Base-by-base conservation (phyloP, 306 rosid genomes). In the Dryas drummondii region DNA sequence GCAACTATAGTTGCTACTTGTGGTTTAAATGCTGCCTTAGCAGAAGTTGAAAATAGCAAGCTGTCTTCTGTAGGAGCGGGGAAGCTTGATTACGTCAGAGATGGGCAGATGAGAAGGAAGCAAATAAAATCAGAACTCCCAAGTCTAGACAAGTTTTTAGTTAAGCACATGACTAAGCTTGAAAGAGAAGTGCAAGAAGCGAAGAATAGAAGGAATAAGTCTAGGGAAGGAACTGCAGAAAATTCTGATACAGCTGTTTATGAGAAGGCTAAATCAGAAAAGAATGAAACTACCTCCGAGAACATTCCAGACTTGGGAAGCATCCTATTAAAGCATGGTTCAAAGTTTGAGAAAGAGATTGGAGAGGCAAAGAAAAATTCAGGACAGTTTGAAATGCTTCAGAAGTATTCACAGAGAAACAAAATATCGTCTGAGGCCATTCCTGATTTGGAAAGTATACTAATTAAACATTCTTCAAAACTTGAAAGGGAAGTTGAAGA, bases 1-100 rank as follows among this genome's bases (percentile, higher is more conserved):
- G 97, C 96, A 76, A 92, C 96, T 51, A 90, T 92, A 74, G 97
- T 94, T 71, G 99, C 97, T 76, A 92, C 97, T 71, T 90, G 87
- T 78, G 97, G 99, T 80, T 76, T 92, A 75, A 94, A 83, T 77
- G 96, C 99, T 57, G 97, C 89, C 83, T 87, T 94, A 80, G 87
- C 85, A 73, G 91, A 92, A 83, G 87, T 85, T 37, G 85, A 86
- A 82, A 88, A 67, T 74, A 81, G 79, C 76, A 91, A 86, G 82
- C 86, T 48, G 71, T 76, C 87, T 81, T 55, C 80, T 71, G 68
- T 82, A 37, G 87, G 82, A 74, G 75, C 72, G 6, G 83, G 84
- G 32, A 88, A 85, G 63, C 22, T 70, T 32, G 78, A 77, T 66
- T 55, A 72, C 53, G 76, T 75, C 70, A 59, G 62, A 79, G 88